Evolutionary conservation across 2,329 filamentous ascomycete genomes (phyloP).

Genomic region (Fonsecaea nubica): DNA sequence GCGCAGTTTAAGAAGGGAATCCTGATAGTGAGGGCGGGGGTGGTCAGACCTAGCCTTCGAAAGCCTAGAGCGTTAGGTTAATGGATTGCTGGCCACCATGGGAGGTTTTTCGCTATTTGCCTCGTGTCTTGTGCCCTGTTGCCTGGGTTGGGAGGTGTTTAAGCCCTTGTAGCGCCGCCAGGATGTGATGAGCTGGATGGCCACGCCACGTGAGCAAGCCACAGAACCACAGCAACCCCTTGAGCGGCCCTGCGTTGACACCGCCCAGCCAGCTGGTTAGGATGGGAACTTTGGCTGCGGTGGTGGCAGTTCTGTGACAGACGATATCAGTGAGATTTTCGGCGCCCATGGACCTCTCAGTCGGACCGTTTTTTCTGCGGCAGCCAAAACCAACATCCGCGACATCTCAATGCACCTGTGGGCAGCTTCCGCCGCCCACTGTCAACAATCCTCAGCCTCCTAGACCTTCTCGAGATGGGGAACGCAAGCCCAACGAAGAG

Average conservation of each 20-base stretch:
- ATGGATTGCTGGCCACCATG: not conserved
- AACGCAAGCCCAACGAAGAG: not conserved
- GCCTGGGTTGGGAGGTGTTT: not conserved
- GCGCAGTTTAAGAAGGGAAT: not conserved
- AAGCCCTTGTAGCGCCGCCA: not conserved
- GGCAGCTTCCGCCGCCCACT: not conserved
- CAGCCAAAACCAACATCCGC: not conserved
- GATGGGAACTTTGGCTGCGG: not conserved
- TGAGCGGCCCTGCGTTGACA: not conserved
- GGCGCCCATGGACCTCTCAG: not conserved
- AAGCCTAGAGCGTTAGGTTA: not conserved
- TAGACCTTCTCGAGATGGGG: not conserved
- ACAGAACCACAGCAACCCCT: not conserved
- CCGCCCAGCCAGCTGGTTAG: not conserved
- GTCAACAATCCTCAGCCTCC: not conserved
- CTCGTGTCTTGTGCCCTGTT: conserved; percentile 1
- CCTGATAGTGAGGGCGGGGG: not conserved
- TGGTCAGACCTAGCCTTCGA: not conserved
- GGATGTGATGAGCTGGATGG: not conserved
- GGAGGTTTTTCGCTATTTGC: not conserved
- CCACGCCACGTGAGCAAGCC: conserved; percentile 1
- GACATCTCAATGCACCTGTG: not conserved
- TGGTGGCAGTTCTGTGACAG: not conserved
- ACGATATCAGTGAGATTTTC: not conserved
- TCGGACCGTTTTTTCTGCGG: not conserved